A percentile compares a stretch with the other conserved stretches of the same genome.
These are phyloP conservation scores for Yamadazyma membranifaciens DNA, from an alignment of 1,139 yeast species.

Conservation along the genomic window DNA sequence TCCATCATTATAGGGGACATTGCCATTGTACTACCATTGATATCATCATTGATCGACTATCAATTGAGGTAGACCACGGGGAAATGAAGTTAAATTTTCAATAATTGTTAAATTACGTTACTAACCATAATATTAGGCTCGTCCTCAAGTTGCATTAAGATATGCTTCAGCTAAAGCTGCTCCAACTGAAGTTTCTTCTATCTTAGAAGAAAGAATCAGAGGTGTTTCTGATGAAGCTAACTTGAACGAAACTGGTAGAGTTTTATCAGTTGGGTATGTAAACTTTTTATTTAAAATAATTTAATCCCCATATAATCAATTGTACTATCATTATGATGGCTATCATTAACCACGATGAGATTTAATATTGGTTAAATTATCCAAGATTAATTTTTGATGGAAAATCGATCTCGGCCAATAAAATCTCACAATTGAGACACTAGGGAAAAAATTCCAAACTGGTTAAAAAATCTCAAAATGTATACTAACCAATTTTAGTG, in stretches of 20 bases:
- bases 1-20: too few species aligned
- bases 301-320: too few species aligned
- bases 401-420: slow-evolving; percentile 10
- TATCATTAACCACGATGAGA: too few species aligned
- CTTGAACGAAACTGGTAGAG: slow-evolving; percentile 99
- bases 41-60: too few species aligned
- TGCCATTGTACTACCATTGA: too few species aligned
- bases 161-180: slow-evolving; percentile 97
- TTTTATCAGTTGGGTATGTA: slow-evolving; percentile 91
- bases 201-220: slow-evolving; percentile 98
- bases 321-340: too few species aligned
- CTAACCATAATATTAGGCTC: slow-evolving; percentile 46
- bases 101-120: slow-evolving; percentile 2
- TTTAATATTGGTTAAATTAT: too few species aligned
- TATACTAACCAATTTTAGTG: slow-evolving; percentile 52
- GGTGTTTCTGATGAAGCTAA: slow-evolving; percentile 97
- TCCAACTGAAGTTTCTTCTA: slow-evolving; percentile 98
- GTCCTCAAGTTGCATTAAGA: slow-evolving; percentile 71
- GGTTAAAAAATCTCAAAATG: not conserved
- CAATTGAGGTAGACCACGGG: too few species aligned
- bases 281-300: slow-evolving; percentile 1
- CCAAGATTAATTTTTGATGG: not conserved
- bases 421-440: slow-evolving; percentile 2
- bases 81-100: too few species aligned
- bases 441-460: not conserved